phyloP scores from a whole-genome alignment of 345 rosid species.

The Combretum micranthum region DNA sequence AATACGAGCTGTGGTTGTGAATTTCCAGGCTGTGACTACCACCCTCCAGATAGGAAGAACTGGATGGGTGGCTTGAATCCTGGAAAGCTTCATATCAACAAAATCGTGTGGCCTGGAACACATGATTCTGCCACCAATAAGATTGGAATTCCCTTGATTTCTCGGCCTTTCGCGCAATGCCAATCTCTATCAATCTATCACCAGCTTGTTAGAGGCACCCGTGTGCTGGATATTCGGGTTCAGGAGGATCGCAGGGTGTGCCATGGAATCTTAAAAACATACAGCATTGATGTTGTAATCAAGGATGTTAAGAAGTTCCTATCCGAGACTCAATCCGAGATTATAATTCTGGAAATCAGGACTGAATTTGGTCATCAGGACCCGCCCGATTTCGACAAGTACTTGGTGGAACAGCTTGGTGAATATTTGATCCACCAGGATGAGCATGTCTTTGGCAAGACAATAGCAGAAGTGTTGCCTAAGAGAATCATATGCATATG shows the following conservation, averaged over 20 bases:
- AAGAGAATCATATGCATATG: conserved; percentile 76
- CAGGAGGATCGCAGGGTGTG: conserved; percentile 70
- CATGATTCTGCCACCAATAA: conserved; percentile 44
- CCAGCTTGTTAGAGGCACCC: conserved; percentile 63
- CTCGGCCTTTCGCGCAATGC: conserved; percentile 94
- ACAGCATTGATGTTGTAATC: conserved; percentile 62
- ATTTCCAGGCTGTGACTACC: conserved; percentile 64
- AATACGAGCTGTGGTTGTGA: conserved; percentile 31
- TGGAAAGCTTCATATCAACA: conserved; percentile 35
- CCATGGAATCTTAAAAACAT: conserved; percentile 71
- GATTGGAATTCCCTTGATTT: conserved; percentile 41
- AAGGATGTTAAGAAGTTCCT: conserved; percentile 68
- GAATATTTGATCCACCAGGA: conserved; percentile 73
- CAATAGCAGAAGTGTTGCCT: conserved; percentile 60
- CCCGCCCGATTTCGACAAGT: conserved; percentile 70
- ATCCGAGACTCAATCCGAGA: conserved; percentile 72
- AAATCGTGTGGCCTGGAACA: conserved; percentile 54
- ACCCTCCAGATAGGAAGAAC: conserved; percentile 49
- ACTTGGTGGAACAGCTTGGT: conserved; percentile 61
- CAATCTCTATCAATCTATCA: conserved; percentile 69
- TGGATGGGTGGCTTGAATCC: conserved; percentile 36
- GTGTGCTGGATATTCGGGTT: conserved; percentile 71
- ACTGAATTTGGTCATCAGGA: conserved; percentile 88
- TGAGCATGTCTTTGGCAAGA: conserved; percentile 55
- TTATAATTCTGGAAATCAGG: conserved; percentile 74